A percentile compares a stretch with the other conserved stretches of the same genome.
These are phyloP conservation scores for Xanthoceras sorbifolium DNA, from an alignment of 345 rosid species.

Conservation along the genomic window DNA sequence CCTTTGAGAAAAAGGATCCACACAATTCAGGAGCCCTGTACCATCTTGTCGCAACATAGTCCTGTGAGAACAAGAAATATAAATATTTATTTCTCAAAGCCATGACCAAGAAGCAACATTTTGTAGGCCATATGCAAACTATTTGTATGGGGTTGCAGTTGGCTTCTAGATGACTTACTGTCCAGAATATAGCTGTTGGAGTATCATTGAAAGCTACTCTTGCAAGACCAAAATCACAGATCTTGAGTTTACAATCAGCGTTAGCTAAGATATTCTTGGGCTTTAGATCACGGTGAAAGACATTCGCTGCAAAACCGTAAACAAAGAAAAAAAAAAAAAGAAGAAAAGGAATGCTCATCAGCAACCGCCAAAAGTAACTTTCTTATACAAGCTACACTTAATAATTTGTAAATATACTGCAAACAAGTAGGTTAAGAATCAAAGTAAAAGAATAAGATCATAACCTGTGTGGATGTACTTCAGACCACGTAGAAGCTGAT, in stretches of 20 bases:
- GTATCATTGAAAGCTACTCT: constrained; percentile 94
- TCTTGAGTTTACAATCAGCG: constrained; percentile 95
- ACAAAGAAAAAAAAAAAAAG: background rate
- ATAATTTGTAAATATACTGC: background rate
- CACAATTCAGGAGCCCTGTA: constrained; percentile 95
- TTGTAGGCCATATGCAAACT: background rate
- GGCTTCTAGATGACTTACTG: constrained; percentile 45
- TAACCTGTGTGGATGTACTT: constrained; percentile 96
- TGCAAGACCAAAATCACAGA: constrained; percentile 99
- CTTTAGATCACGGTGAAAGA: constrained; percentile 89
- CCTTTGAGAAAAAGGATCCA: constrained; percentile 98
- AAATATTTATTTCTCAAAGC: background rate
- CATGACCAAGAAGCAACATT: constrained; percentile 7
- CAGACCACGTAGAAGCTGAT: constrained; percentile 93
- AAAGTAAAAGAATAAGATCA: background rate
- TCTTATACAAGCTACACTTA: background rate
- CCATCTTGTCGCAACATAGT: constrained; percentile 98
- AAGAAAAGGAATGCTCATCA: constrained; percentile 11
- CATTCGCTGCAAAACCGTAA: constrained; percentile 60
- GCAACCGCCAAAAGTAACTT: background rate
- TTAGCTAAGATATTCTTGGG: constrained; percentile 94
- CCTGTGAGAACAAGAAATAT: constrained; percentile 43
- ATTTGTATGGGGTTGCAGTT: background rate
- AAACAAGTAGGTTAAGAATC: constrained; percentile 1
- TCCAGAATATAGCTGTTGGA: constrained; percentile 95